Evolutionary conservation across 2,329 filamentous ascomycete genomes (phyloP).

Genomic region (Aspergillaceae sp.): DNA sequence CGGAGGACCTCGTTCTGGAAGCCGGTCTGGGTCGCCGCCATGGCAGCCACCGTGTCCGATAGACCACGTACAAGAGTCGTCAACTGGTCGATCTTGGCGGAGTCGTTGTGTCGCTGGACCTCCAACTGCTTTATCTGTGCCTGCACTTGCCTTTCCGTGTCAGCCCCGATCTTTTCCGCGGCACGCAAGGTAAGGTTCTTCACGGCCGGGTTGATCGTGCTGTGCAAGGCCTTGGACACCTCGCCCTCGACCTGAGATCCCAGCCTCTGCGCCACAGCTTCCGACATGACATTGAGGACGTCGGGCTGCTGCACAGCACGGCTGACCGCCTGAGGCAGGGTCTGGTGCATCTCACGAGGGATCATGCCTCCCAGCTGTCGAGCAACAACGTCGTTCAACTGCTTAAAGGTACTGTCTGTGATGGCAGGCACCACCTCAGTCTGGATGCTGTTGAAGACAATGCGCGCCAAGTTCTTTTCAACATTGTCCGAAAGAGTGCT

Average conservation of each 20-base stretch:
- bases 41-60: conserved; percentile 44
- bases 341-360: conserved; percentile 63
- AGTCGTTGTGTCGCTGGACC: conserved; percentile 44
- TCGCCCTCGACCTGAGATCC: conserved; percentile 61
- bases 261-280: conserved; percentile 61
- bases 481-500: conserved; percentile 62
- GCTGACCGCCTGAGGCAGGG: conserved; percentile 58
- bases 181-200: conserved; percentile 56
- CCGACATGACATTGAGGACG: conserved; percentile 62
- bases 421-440: conserved; percentile 67
- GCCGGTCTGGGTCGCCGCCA: conserved; percentile 34
- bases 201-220: conserved; percentile 58
- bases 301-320: conserved; percentile 66
- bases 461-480: conserved; percentile 65
- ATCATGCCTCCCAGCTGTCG: conserved; percentile 58
- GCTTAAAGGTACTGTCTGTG: conserved; percentile 58
- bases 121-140: conserved; percentile 46
- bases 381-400: conserved; percentile 60
- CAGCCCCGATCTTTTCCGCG: conserved; percentile 57
- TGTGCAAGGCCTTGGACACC: conserved; percentile 53
- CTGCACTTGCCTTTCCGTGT: conserved; percentile 56
- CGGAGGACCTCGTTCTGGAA: conserved; percentile 35
- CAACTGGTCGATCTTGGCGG: conserved; percentile 54
- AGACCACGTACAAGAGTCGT: conserved; percentile 44
- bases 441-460: conserved; percentile 68